These are phyloP conservation scores for Pestalotiopsis sp. DNA, from an alignment of 2,329 filamentous ascomycete species.

Conservation along the genomic window DNA sequence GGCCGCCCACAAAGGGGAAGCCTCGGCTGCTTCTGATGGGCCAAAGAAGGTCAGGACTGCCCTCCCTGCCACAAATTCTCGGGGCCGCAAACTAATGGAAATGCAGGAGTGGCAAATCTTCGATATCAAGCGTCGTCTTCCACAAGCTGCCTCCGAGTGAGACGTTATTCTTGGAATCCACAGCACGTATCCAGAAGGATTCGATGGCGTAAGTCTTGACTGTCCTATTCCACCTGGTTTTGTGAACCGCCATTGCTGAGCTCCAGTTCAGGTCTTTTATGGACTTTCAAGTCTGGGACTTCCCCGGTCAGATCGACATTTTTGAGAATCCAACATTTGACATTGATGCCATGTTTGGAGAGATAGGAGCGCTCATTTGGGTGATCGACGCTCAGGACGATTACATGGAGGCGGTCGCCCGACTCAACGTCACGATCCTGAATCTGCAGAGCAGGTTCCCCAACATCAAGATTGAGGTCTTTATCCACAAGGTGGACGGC, in stretches of 20 bases:
- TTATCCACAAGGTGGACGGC: conserved; percentile 99
- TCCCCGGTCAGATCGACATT: conserved; percentile 88
- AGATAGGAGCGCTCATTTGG: conserved; percentile 94
- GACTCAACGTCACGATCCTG: conserved; percentile 86
- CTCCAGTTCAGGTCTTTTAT: conserved; percentile 84
- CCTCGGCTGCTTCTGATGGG: conserved; percentile 93
- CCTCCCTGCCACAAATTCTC: conserved; percentile 9
- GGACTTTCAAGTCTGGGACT: conserved; percentile 99
- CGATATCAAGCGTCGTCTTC: conserved; percentile 98
- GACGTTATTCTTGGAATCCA: conserved; percentile 94
- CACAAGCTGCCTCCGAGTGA: conserved; percentile 96
- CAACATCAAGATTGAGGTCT: conserved; percentile 95
- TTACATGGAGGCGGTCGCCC: conserved; percentile 87
- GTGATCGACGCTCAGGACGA: conserved; percentile 99
- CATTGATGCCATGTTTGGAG: conserved; percentile 90
- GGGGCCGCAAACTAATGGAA: background rate
- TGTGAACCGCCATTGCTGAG: background rate
- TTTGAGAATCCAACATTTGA: conserved; percentile 90
- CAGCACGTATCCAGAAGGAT: conserved; percentile 90
- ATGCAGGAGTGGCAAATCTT: conserved; percentile 91
- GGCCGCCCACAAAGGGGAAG: conserved; percentile 64
- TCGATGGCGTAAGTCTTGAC: conserved; percentile 77
- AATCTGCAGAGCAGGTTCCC: conserved; percentile 88
- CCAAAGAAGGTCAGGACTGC: conserved; percentile 76
- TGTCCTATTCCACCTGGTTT: background rate